Evolutionary conservation across 2,329 filamentous ascomycete species (phyloP).

Genomic region (Penicillium sp.): DNA sequence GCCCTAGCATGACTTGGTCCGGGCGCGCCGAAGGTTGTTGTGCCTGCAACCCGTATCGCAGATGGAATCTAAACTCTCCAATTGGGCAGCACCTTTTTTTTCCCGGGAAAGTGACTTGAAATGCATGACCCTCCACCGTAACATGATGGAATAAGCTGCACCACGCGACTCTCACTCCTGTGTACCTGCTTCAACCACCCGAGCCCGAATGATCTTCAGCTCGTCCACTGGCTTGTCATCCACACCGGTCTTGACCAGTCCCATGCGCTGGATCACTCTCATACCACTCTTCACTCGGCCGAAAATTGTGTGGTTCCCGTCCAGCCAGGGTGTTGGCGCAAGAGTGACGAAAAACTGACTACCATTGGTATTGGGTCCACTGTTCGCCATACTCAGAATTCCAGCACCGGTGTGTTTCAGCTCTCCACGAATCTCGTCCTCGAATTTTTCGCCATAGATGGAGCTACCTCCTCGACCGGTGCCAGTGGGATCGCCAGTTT

Average conservation of each 20-base stretch:
- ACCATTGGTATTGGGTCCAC: slow-evolving; percentile 88
- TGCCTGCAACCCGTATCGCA: slow-evolving; percentile 1
- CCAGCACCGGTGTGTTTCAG: slow-evolving; percentile 92
- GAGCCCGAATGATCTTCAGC: slow-evolving; percentile 73
- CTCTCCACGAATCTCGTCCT: slow-evolving; percentile 76
- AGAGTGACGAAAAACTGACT: slow-evolving; percentile 96
- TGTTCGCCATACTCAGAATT: slow-evolving; percentile 95
- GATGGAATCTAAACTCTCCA: neutral
- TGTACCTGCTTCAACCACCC: slow-evolving; percentile 62
- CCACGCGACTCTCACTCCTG: slow-evolving; percentile 33
- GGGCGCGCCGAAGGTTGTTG: slow-evolving; percentile 4
- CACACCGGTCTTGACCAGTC: slow-evolving; percentile 74
- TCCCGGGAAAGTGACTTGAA: neutral
- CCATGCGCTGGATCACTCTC: slow-evolving; percentile 81
- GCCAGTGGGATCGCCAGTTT: slow-evolving; percentile 90
- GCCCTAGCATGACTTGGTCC: neutral
- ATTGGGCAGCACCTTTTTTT: neutral
- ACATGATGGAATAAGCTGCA: neutral
- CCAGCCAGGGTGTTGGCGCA: slow-evolving; percentile 91
- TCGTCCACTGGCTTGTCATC: slow-evolving; percentile 81
- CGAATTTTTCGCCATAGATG: slow-evolving; percentile 92
- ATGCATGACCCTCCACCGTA: neutral
- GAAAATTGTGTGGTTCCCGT: slow-evolving; percentile 97
- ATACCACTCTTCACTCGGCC: slow-evolving; percentile 83
- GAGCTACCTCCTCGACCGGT: slow-evolving; percentile 84